Conservation (phyloP, 2,329 filamentous ascomycete genomes). For the Cadophora sp. region DNA sequence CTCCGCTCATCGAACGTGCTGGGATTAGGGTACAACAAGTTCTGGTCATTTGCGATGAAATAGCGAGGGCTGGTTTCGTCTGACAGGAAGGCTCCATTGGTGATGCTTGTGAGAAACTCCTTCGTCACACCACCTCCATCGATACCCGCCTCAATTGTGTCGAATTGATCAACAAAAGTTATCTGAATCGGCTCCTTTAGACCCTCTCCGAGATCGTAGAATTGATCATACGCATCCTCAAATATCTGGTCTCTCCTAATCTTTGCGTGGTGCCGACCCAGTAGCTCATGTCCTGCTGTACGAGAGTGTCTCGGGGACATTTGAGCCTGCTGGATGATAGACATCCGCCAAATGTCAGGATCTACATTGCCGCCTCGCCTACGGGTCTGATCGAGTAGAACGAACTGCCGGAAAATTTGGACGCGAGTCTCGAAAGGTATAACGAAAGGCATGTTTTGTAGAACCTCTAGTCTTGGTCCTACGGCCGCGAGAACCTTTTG, state of each 20-base stretch:
- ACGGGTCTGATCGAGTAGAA: constrained; percentile 79
- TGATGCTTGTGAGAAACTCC: constrained; percentile 91
- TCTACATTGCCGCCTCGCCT: constrained; percentile 76
- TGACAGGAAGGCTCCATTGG: constrained; percentile 79
- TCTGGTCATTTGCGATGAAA: constrained; percentile 85
- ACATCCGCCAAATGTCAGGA: constrained; percentile 76
- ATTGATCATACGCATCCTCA: constrained; percentile 83
- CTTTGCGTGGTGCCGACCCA: constrained; percentile 73
- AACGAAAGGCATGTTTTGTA: constrained; percentile 96
- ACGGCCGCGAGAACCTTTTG: constrained; percentile 79
- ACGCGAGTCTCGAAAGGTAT: constrained; percentile 93
- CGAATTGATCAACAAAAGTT: constrained; percentile 92
- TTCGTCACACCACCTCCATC: constrained; percentile 98
- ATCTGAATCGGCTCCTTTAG: constrained; percentile 97
- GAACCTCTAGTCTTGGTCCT: constrained; percentile 84
- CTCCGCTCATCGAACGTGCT: constrained; percentile 73
- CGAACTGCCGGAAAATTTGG: constrained; percentile 91
- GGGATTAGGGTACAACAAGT: constrained; percentile 89
- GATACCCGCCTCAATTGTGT: constrained; percentile 86
- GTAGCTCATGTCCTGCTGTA: constrained; percentile 45
- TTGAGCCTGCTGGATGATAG: constrained; percentile 53
- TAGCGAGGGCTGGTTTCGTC: constrained; percentile 60
- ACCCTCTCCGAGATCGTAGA: constrained; percentile 80
- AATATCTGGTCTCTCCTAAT: constrained; percentile 84
- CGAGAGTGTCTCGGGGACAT: constrained; percentile 29